Conservation (phyloP, 345 rosid species). For the Limnanthes douglasii region DNA sequence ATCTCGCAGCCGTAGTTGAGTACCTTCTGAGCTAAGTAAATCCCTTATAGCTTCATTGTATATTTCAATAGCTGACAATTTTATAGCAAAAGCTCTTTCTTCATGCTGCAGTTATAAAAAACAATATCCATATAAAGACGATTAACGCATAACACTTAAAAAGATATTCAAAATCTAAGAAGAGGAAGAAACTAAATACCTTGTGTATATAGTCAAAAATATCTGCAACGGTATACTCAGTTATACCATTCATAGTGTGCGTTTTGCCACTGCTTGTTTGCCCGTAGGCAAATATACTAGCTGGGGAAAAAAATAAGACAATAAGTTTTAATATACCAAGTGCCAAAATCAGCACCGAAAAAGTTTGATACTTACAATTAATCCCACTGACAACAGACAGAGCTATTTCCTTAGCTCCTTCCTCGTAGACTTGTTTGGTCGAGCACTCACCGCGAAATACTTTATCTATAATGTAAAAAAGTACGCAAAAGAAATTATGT, state of each 20-base stretch:
- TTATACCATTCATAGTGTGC: slow-evolving; percentile 91
- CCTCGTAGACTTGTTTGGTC: slow-evolving; percentile 72
- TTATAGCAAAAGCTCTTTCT: slow-evolving; percentile 88
- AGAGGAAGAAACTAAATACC: slow-evolving; percentile 19
- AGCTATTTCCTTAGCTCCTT: slow-evolving; percentile 75
- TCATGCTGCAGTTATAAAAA: slow-evolving; percentile 65
- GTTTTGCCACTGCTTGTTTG: slow-evolving; percentile 99
- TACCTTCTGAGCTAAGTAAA: slow-evolving; percentile 53
- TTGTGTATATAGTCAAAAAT: slow-evolving; percentile 68
- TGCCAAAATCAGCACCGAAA: neutral
- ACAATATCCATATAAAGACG: neutral
- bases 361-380: slow-evolving; percentile 44
- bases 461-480: slow-evolving; percentile 40
- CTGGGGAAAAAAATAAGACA: slow-evolving; percentile 22
- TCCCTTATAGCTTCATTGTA: slow-evolving; percentile 91
- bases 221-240: slow-evolving; percentile 75
- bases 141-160: neutral
- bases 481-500: slow-evolving; percentile 1
- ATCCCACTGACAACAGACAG: slow-evolving; percentile 84
- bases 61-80: slow-evolving; percentile 93
- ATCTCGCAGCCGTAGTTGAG: slow-evolving; percentile 79
- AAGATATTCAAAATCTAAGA: neutral
- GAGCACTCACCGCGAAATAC: slow-evolving; percentile 80
- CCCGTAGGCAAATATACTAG: slow-evolving; percentile 94
- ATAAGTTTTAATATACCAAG: neutral